Conservation (phyloP, 371 early-diverging fungal genomes). For the Apophysomyces sp. region DNA sequence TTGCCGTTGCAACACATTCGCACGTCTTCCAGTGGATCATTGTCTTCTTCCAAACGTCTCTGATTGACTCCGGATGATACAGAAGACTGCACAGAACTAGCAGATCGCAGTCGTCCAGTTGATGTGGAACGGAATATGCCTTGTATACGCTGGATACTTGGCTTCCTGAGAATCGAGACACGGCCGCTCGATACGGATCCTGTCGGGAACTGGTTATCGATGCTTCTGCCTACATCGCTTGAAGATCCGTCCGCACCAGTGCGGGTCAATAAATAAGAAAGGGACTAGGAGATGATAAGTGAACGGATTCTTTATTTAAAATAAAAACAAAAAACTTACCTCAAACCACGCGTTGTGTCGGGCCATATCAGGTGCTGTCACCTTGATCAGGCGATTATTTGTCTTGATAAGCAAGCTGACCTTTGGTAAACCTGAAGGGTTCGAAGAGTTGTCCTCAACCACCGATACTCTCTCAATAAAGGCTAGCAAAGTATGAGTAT, state of each 20-base stretch:
- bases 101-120: slow-evolving; percentile 6
- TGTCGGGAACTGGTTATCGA: not conserved
- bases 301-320: not conserved
- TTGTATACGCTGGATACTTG: slow-evolving; percentile 34
- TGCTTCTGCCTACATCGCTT: not conserved
- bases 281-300: slow-evolving; percentile 18
- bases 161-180: slow-evolving; percentile 24
- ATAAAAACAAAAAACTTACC: slow-evolving; percentile 14
- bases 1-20: slow-evolving; percentile 58
- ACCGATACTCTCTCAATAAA: slow-evolving; percentile 59
- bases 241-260: slow-evolving; percentile 4
- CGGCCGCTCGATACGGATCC: slow-evolving; percentile 17
- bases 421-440: slow-evolving; percentile 44
- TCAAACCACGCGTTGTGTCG: slow-evolving; percentile 71
- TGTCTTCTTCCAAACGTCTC: slow-evolving; percentile 12
- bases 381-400: slow-evolving; percentile 62
- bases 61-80: not conserved
- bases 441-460: slow-evolving; percentile 25
- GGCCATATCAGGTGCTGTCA: slow-evolving; percentile 65
- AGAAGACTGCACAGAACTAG: slow-evolving; percentile 3
- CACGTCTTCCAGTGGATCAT: slow-evolving; percentile 52
- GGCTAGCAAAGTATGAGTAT: slow-evolving; percentile 28
- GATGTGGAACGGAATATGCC: slow-evolving; percentile 23
- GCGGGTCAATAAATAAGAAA: slow-evolving; percentile 30
- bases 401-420: slow-evolving; percentile 69